A percentile compares a stretch with the other conserved stretches of the same genome.
These are phyloP conservation scores for Macadamia integrifolia DNA, from an alignment of 164 flowering plant species.

Conservation along the genomic window DNA sequence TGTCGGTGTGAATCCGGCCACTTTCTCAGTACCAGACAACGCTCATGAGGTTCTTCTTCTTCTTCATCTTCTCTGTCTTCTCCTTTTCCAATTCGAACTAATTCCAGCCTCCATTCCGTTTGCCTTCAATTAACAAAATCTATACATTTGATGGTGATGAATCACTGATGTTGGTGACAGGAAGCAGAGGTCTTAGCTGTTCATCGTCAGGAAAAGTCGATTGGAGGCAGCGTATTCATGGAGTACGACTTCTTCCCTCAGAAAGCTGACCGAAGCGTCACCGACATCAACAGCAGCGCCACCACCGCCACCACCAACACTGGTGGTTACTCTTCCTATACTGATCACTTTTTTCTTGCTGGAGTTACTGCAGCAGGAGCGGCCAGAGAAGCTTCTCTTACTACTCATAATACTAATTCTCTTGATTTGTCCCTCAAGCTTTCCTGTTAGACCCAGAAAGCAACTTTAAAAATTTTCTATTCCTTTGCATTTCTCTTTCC, in stretches of 20 bases:
- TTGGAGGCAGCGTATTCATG: constrained; percentile 4
- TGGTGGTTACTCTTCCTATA: neutral
- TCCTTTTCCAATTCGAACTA: neutral
- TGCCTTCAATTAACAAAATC: too few species aligned
- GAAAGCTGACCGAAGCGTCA: neutral
- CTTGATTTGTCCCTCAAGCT: constrained; percentile 31
- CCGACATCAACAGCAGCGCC: neutral
- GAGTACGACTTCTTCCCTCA: constrained; percentile 29
- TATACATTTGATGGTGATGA: too few species aligned
- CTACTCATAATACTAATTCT: neutral
- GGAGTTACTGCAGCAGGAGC: neutral
- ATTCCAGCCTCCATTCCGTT: too few species aligned
- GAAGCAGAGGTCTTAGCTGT: neutral
- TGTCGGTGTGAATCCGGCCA: constrained; percentile 5
- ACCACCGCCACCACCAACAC: neutral
- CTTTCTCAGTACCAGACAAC: constrained; percentile 4
- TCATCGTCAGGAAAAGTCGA: constrained; percentile 16
- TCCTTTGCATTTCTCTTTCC: neutral
- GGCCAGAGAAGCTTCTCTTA: constrained; percentile 10
- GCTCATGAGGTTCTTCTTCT: constrained; percentile 3
- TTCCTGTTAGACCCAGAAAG: constrained; percentile 13
- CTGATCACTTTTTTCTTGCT: neutral
- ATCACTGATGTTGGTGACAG: too few species aligned
- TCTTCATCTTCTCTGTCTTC: neutral
- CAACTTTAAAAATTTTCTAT: neutral